phyloP scores from a whole-genome alignment of 331 rosid genomes.

The Prunus yedoensis region DNA sequence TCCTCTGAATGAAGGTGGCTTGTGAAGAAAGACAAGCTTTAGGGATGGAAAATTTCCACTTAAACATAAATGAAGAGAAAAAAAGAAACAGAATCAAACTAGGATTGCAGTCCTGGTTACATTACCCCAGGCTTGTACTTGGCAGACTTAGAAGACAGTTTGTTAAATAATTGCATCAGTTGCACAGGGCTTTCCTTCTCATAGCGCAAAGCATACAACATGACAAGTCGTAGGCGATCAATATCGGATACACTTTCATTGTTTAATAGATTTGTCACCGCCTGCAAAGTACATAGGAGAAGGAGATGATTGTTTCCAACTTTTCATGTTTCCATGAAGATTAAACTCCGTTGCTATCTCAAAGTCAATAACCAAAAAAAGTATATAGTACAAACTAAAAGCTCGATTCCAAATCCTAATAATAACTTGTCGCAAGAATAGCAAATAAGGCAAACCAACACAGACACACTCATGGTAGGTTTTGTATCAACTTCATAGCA shows the following conservation, averaged over 20 bases:
- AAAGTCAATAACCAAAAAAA: not conserved
- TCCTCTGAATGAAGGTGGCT: not conserved
- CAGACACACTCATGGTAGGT: not conserved
- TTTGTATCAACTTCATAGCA: not conserved
- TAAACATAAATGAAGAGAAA: not conserved
- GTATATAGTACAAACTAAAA: not conserved
- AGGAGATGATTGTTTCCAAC: conserved; percentile 18
- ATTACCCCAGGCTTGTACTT: conserved; percentile 95
- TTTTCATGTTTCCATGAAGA: conserved; percentile 10
- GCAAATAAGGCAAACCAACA: not conserved
- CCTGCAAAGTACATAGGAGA: conserved; percentile 53
- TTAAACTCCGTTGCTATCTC: conserved; percentile 9
- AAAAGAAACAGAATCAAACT: not conserved
- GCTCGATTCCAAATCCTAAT: not conserved
- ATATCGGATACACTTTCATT: conserved; percentile 75
- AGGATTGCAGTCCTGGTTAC: conserved; percentile 11
- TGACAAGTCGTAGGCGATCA: conserved; percentile 79
- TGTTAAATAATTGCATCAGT: conserved; percentile 90
- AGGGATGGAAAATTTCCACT: not conserved
- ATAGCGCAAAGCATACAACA: conserved; percentile 92
- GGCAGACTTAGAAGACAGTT: conserved; percentile 81
- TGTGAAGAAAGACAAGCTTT: not conserved
- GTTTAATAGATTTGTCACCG: conserved; percentile 71
- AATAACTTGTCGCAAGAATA: not conserved
- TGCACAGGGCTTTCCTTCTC: conserved; percentile 98